Evolutionary conservation across 2,329 filamentous ascomycete species (phyloP).

Genomic region (Xylaria hypoxylon): DNA sequence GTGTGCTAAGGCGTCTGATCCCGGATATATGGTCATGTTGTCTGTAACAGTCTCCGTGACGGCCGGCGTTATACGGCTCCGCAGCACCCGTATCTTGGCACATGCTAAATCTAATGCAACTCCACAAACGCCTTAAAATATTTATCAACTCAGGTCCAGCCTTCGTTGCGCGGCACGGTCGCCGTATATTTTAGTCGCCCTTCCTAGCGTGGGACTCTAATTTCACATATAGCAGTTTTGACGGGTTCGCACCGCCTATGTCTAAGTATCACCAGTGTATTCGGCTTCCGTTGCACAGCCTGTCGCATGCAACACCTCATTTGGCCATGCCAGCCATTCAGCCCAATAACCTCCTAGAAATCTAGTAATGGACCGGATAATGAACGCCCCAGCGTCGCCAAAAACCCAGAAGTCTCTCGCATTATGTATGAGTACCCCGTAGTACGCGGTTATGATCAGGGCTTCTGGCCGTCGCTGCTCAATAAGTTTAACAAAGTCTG

Average conservation of each 20-base stretch:
- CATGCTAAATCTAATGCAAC: no score
- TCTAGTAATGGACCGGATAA: conserved; percentile 40
- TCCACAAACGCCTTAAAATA: no score
- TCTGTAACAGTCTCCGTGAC: no score
- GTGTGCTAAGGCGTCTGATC: no score
- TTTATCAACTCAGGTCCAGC: no score
- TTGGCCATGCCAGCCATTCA: conserved; percentile 47
- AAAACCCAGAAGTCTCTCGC: conserved; percentile 52
- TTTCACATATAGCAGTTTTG: not conserved
- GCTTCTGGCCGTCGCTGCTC: conserved; percentile 54
- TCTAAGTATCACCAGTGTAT: conserved; percentile 1
- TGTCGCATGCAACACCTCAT: conserved; percentile 24
- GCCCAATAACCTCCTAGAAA: conserved; percentile 44
- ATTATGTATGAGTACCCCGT: conserved; percentile 54
- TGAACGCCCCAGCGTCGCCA: conserved; percentile 40
- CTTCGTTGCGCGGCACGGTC: no score
- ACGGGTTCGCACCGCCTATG: not conserved
- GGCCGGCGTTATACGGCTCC: no score
- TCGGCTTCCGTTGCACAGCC: not conserved
- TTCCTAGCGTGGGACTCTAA: no score
- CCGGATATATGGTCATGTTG: no score
- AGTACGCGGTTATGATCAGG: conserved; percentile 58
- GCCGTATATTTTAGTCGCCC: no score
- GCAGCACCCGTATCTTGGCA: no score
- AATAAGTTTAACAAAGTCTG: conserved; percentile 51